phyloP scores from a whole-genome alignment of 257 asterid species.

The Penstemon eatonii region DNA sequence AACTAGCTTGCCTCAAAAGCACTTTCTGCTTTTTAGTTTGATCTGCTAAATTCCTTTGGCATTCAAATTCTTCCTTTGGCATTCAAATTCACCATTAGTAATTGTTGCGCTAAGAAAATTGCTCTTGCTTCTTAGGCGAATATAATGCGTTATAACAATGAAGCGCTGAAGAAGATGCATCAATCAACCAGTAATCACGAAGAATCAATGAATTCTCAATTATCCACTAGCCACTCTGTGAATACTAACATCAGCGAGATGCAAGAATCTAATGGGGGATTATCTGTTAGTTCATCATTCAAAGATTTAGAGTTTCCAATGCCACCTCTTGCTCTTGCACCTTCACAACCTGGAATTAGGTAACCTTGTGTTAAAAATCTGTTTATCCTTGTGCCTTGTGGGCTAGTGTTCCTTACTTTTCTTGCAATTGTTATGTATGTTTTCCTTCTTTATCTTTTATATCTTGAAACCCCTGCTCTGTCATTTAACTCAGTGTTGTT shows the following conservation, averaged over 20 bases:
- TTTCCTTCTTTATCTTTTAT: slow-evolving; percentile 7
- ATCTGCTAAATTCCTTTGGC: slow-evolving; percentile 1
- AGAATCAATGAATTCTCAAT: slow-evolving; percentile 39
- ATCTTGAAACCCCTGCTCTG: neutral
- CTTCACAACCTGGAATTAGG: slow-evolving; percentile 72
- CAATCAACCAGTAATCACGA: slow-evolving; percentile 40
- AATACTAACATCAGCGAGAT: slow-evolving; percentile 31
- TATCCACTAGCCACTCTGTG: slow-evolving; percentile 35
- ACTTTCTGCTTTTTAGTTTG: slow-evolving; percentile 9
- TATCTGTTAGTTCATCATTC: slow-evolving; percentile 47
- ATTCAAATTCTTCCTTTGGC: slow-evolving; percentile 12
- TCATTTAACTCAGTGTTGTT: neutral
- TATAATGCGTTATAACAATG: slow-evolving; percentile 69
- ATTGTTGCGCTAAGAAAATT: slow-evolving; percentile 22
- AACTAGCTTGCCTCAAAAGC: neutral
- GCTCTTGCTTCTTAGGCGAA: slow-evolving; percentile 56
- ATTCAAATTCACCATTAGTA: slow-evolving; percentile 14
- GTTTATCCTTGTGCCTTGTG: neutral
- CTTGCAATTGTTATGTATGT: neutral
- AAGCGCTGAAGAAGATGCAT: slow-evolving; percentile 56
- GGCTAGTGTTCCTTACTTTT: neutral
- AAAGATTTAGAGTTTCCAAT: slow-evolving; percentile 81
- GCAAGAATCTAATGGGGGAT: slow-evolving; percentile 39
- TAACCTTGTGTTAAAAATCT: slow-evolving; percentile 32
- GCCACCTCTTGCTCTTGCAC: slow-evolving; percentile 94